Conservation (phyloP, 768 basidiomycete genomes). For the Boletus bicolor region DNA sequence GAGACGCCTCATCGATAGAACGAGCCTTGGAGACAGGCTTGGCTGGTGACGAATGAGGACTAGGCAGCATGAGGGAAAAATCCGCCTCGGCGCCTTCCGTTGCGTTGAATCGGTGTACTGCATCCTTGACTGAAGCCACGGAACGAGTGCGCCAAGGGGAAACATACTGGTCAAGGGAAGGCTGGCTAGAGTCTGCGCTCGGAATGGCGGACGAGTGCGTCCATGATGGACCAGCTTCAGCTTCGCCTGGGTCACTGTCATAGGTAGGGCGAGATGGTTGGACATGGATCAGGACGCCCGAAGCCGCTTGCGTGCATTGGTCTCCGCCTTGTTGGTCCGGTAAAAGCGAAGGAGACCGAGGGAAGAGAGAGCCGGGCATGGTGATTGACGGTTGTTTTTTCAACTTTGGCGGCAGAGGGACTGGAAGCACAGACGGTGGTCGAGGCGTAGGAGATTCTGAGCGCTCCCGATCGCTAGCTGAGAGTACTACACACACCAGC, state of each 20-base stretch:
- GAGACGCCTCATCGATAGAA: constrained; percentile 17
- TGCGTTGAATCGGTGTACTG: constrained; percentile 44
- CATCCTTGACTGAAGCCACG: constrained; percentile 46
- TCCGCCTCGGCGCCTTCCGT: constrained; percentile 44
- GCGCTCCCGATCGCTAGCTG: constrained; percentile 19
- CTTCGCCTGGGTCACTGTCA: background rate
- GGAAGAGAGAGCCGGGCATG: constrained; percentile 80
- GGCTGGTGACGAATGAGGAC: constrained; percentile 36
- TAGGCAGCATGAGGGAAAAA: constrained; percentile 52
- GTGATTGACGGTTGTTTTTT: constrained; percentile 43
- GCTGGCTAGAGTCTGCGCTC: background rate
- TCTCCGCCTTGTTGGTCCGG: constrained; percentile 32
- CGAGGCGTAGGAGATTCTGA: constrained; percentile 19
- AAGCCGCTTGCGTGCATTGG: background rate
- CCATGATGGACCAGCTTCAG: constrained; percentile 19
- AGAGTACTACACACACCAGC: constrained; percentile 16
- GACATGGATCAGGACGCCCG: background rate
- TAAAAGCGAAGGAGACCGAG: constrained; percentile 66
- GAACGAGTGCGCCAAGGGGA: constrained; percentile 34
- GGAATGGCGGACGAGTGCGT: constrained; percentile 3
- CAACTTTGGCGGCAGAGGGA: constrained; percentile 33
- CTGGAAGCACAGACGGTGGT: constrained; percentile 10
- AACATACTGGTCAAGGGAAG: constrained; percentile 16
- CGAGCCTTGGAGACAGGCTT: constrained; percentile 26
- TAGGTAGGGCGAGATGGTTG: background rate